Base-by-base conservation (phyloP, 2,329 filamentous ascomycete species). In the Meredithiella fracta region DNA sequence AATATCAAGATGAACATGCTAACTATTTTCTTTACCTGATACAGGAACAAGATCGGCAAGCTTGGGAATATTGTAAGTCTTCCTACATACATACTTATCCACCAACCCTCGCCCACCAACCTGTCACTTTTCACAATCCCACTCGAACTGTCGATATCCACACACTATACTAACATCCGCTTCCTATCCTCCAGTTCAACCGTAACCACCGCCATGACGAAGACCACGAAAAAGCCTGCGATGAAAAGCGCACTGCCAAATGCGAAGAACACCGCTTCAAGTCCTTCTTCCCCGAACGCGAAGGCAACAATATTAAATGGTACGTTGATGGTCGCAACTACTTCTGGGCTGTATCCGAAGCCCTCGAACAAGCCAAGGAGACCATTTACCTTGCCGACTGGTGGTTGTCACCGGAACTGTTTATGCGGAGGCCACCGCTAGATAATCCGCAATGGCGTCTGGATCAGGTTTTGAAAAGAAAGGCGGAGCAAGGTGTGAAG, bases 321-420 rank as follows among this genome's bases (percentile, higher is more conserved):
- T 97, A 96, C 69, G 87, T 97, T 9, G 92, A 97, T 66, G 92
- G 89, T 2, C 77, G 89, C 59, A 86, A 97, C 69, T 98, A 98
- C 68, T 94, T 92, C 67, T 95, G 89, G 83, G 80, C 92, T 17
- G 89, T 98, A 9, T 94, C 89, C 0, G 80, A 83, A 34, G 91
- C 90, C 0, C 74, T 97, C n/a, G 90, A 97, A 60, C 76, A 82
- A 59, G 92, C 92, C 38, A 85, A 85, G 64, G 91, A 97, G 69
- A 84, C 85, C 49, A 96, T 98, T 62, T 98, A 97, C 68, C 94
- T 98, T 61, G 85, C 77, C 59, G 92, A 97, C 65, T 98, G 91
- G 92, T 97, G 92, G 92, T 72, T 97, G 14, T 94, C 86, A 2
- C 92, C 87, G 0, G 86, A 92, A 68, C 70, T 92, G 60, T 94